Conservation (phyloP, 306 rosid species). For the Luffa acutangula region DNA sequence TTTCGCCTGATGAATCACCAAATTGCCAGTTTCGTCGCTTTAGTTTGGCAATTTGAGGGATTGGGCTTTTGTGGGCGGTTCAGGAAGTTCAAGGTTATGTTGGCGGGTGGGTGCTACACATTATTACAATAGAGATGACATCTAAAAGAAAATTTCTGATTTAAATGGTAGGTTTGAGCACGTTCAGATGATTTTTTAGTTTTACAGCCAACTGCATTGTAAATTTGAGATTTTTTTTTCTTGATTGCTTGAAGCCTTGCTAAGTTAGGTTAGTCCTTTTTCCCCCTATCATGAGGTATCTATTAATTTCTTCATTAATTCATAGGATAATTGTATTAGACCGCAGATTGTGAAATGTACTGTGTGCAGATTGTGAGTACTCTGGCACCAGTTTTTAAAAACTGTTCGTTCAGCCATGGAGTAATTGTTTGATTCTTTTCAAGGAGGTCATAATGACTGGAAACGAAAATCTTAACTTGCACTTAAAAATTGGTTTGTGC, state of each 20-base stretch:
- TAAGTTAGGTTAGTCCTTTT: neutral
- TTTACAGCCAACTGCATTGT: neutral
- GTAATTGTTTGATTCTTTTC: constrained; percentile 2
- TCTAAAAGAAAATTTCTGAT: neutral
- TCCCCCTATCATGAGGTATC: neutral
- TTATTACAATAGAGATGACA: neutral
- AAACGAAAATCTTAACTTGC: neutral
- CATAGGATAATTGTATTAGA: neutral
- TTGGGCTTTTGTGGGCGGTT: neutral
- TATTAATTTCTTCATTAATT: neutral
- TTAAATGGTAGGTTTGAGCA: neutral
- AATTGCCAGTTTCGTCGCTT: neutral
- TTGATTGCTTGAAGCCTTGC: neutral
- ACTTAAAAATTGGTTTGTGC: neutral
- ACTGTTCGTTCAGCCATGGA: neutral
- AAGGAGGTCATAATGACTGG: neutral
- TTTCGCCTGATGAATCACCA: neutral
- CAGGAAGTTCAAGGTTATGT: neutral
- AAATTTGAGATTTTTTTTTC: neutral
- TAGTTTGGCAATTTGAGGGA: neutral
- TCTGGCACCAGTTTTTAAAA: neutral
- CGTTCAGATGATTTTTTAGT: neutral
- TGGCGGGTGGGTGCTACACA: neutral
- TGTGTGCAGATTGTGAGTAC: neutral
- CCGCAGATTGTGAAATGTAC: neutral